Evolutionary conservation across 345 rosid species (phyloP), one percentile per base, ranked within the genome.

Genomic region (Garcia nutans): DNA sequence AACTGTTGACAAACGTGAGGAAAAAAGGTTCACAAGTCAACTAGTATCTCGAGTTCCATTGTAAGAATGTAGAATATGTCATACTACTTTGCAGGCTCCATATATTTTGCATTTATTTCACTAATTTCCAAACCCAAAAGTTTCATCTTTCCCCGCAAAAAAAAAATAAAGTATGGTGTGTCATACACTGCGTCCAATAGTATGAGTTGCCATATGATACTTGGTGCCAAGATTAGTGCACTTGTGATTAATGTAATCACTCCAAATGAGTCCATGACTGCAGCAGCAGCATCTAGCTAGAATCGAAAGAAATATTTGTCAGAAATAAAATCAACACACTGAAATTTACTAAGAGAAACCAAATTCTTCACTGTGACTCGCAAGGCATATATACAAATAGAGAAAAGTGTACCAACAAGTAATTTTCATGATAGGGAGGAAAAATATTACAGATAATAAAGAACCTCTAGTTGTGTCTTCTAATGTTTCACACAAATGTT

Each of bases 181-280:
- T 20, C 63, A 59, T 23, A 24, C 10, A 24, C 10, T 12, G 37
- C 11, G 11, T 23, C 47, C 20, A 31, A 16, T 26, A 55, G n/a
- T 20, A 61, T 31, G 41, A 72, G 55, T 24, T 16, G 28, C 15
- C 41, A 17, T 19, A 13, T 41, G 12, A 49, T 74, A 82, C 93
- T 89, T 78, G 73, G 71, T 66, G 89, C 90, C 66, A 91, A 76
- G 75, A 80, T 69, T 28, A 89, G n/a, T 12, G 71, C 69, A 41
- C 84, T 65, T 77, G 85, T 61, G 47, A 63, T 31, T 72, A 91
- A 44, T 15, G 90, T 77, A 59, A 83, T 87, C 52, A 83, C 71
- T 50, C 92, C 92, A 37, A 87, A 79, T 82, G 81, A 83, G 82
- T 91, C 88, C 55, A 85, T 62, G 72, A 79, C 92, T 91, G 85